Evolutionary conservation across 768 basidiomycete species (phyloP).

Genomic region (Kondoa malvinella): DNA sequence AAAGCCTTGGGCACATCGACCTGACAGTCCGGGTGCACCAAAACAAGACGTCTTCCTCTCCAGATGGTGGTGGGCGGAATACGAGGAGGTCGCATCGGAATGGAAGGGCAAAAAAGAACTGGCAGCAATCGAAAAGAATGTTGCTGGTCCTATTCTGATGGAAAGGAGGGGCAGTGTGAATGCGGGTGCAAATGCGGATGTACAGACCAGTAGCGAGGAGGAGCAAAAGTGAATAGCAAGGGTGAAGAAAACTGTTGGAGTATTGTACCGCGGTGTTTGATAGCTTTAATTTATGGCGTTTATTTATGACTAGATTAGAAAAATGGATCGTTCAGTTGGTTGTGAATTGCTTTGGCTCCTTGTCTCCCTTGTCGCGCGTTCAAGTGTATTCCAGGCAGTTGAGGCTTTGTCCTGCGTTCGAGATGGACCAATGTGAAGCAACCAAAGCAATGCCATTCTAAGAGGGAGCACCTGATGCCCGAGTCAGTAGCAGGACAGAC

Average conservation of each 20-base stretch:
- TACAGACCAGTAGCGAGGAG: not conserved
- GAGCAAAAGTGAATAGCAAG: not conserved
- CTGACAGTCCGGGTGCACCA: not conserved
- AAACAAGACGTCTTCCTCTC: not conserved
- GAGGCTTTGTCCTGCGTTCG: too few species aligned
- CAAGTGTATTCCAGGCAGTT: too few species aligned
- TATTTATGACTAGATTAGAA: not conserved
- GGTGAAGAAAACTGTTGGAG: not conserved
- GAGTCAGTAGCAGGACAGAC: too few species aligned
- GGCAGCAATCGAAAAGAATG: not conserved
- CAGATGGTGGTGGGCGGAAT: not conserved
- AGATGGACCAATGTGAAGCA: too few species aligned
- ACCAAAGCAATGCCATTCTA: too few species aligned
- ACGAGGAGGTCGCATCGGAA: not conserved
- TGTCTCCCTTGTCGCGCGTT: too few species aligned
- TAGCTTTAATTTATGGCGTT: not conserved
- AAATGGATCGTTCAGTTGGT: too few species aligned
- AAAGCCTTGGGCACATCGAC: constrained; percentile 52
- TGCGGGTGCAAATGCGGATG: not conserved
- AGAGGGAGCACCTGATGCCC: too few species aligned
- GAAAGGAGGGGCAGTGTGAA: not conserved
- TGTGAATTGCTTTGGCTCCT: too few species aligned
- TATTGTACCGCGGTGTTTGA: not conserved
- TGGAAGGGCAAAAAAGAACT: not conserved
- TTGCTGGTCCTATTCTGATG: not conserved